Percentiles rank a stretch among this genome's conserved stretches.
Conservation (phyloP, 1,284 basidiomycete species). For the Ustilago trichophora region DNA sequence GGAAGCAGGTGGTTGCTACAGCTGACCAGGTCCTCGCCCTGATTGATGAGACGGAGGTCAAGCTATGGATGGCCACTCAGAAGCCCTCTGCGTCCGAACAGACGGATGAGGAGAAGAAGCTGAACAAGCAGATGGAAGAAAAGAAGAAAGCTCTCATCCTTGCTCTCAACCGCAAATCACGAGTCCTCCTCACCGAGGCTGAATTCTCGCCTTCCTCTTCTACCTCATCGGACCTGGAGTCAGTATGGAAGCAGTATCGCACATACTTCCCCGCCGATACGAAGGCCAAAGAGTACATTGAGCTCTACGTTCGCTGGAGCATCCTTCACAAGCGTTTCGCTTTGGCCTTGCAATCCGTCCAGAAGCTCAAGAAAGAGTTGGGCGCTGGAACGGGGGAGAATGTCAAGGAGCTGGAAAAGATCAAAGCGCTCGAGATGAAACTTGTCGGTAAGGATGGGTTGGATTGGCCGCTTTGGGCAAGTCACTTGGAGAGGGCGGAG, state of each 20-base stretch:
- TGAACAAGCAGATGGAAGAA: conserved; percentile 57
- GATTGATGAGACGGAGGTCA: conserved; percentile 59
- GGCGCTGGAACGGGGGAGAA: conserved; percentile 48
- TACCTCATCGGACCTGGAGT: conserved; percentile 21
- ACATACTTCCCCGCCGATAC: conserved; percentile 47
- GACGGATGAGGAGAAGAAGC: conserved; percentile 58
- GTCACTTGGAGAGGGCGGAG: conserved; percentile 29
- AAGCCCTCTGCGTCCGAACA: conserved; percentile 54
- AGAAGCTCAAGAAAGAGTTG: conserved; percentile 61
- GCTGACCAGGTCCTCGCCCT: conserved; percentile 52
- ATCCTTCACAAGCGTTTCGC: conserved; percentile 55
- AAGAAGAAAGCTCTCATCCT: conserved; percentile 58
- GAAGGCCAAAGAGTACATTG: conserved; percentile 49
- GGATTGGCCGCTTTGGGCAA: conserved; percentile 49
- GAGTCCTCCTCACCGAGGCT: conserved; percentile 44
- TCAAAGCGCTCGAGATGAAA: conserved; percentile 43
- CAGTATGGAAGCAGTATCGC: conserved; percentile 47
- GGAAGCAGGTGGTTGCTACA: conserved; percentile 44
- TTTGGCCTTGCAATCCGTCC: conserved; percentile 50
- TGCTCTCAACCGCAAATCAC: conserved; percentile 58
- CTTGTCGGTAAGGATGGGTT: conserved; percentile 39
- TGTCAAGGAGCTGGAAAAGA: conserved; percentile 53
- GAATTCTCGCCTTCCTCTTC: conserved; percentile 9
- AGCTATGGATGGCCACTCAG: conserved; percentile 59
- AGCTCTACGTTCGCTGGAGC: conserved; percentile 57